Percentiles rank a stretch among this genome's conserved stretches.
Conservation (phyloP, 2,329 filamentous ascomycete species). For the Xylariaceae sp. region DNA sequence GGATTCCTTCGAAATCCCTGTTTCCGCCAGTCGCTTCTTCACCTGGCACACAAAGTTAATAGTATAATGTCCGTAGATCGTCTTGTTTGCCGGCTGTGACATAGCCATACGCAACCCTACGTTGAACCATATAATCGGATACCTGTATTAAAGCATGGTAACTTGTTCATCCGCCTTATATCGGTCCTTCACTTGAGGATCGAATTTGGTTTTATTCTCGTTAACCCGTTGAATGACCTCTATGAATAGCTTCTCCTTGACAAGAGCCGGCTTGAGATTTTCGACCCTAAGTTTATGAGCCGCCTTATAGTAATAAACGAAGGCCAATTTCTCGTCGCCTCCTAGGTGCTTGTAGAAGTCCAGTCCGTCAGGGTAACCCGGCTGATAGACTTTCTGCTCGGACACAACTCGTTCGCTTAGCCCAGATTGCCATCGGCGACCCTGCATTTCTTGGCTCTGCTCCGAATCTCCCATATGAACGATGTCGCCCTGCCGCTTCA, state of each 20-base stretch:
- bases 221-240: not conserved
- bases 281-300: not conserved
- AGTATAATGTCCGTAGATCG: not conserved
- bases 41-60: not conserved
- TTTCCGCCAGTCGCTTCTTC: no score
- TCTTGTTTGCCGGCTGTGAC: not conserved
- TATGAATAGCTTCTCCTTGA: not conserved
- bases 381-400: no score
- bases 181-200: no score
- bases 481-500: no score
- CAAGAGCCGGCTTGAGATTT: not conserved
- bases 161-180: no score
- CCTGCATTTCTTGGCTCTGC: no score
- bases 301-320: conserved; percentile 3
- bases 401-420: no score
- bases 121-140: not conserved
- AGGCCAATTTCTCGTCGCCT: not conserved
- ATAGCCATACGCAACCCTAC: not conserved
- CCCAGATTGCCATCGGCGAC: no score
- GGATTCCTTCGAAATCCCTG: no score
- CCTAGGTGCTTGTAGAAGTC: no score
- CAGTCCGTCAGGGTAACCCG: no score
- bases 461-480: no score
- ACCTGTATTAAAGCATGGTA: not conserved
- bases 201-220: not conserved